phyloP scores from a whole-genome alignment of 2,329 filamentous ascomycete species.

The Chaetomium sp. region DNA sequence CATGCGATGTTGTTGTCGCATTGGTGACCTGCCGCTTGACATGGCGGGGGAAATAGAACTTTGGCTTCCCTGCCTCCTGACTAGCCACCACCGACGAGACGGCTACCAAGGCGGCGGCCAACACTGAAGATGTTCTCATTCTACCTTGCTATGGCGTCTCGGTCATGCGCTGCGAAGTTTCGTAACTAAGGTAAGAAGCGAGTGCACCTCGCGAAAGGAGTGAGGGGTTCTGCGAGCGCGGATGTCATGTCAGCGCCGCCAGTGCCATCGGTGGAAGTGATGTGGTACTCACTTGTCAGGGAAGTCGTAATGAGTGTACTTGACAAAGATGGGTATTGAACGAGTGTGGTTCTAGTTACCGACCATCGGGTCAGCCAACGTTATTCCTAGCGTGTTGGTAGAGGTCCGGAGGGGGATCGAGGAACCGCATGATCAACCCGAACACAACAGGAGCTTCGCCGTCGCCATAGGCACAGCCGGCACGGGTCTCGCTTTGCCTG shows the following conservation, averaged over 20 bases:
- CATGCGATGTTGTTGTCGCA: slow-evolving; percentile 43
- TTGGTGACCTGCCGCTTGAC: slow-evolving; percentile 56
- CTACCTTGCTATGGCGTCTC: slow-evolving; percentile 34
- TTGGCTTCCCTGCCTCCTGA: slow-evolving; percentile 50
- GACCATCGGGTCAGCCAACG: slow-evolving; percentile 18
- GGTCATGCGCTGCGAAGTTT: slow-evolving; percentile 26
- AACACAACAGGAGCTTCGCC: slow-evolving; percentile 10
- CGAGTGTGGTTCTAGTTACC: slow-evolving; percentile 47
- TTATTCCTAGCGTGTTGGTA: slow-evolving; percentile 3
- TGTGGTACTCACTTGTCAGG: slow-evolving; percentile 52
- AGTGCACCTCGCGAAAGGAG: slow-evolving; percentile 15
- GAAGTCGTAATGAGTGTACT: slow-evolving; percentile 59
- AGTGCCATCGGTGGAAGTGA: slow-evolving; percentile 23
- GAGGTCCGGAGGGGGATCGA: slow-evolving; percentile 35
- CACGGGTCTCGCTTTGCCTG: slow-evolving; percentile 9
- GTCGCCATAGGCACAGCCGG: background rate
- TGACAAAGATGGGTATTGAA: slow-evolving; percentile 58
- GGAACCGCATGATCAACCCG: slow-evolving; percentile 39
- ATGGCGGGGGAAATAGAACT: slow-evolving; percentile 60
- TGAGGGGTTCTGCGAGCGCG: slow-evolving; percentile 26
- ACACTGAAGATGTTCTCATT: slow-evolving; percentile 55
- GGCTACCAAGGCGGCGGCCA: slow-evolving; percentile 54
- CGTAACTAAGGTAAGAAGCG: slow-evolving; percentile 12
- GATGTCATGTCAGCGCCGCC: slow-evolving; percentile 32
- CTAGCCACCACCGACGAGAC: slow-evolving; percentile 47